A percentile compares a stretch with the other conserved stretches of the same genome.
Conservation (phyloP, 1,284 basidiomycete species). For the Heterobasidion parviporum region DNA sequence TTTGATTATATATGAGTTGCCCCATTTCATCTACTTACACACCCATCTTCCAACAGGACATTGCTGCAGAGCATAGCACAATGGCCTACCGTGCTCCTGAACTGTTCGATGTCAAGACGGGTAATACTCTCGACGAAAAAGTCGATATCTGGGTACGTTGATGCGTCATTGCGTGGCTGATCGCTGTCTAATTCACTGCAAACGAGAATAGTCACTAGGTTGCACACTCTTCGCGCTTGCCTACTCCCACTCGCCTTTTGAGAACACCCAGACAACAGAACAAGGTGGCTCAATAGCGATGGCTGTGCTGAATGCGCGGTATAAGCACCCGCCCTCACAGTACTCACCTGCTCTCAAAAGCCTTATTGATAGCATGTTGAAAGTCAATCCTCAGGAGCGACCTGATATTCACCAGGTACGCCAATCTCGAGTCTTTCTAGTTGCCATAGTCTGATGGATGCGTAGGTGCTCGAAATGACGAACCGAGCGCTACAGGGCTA, state of each 20-base stretch:
- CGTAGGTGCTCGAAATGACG: not conserved
- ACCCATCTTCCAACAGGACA: constrained; percentile 46
- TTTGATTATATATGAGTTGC: constrained; percentile 1
- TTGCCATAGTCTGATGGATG: not conserved
- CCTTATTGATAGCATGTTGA: constrained; percentile 79
- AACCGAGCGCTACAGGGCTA: not conserved
- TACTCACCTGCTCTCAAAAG: constrained; percentile 78
- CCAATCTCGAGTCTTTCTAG: not conserved
- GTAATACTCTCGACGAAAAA: constrained; percentile 80
- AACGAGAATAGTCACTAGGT: constrained; percentile 67
- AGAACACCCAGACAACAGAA: constrained; percentile 78
- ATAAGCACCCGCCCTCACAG: constrained; percentile 74
- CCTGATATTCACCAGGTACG: constrained; percentile 79
- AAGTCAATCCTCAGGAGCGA: constrained; percentile 70
- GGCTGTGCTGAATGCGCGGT: constrained; percentile 88
- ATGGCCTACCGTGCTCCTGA: constrained; percentile 97
- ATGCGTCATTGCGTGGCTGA: not conserved
- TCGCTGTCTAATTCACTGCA: not conserved
- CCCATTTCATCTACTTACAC: not conserved
- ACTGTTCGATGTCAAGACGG: constrained; percentile 92
- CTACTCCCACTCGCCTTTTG: constrained; percentile 90
- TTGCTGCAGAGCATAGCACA: constrained; percentile 90
- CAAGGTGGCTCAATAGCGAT: constrained; percentile 91
- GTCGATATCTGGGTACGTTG: constrained; percentile 88
- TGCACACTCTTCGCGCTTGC: constrained; percentile 89